phyloP scores from a whole-genome alignment of 1,284 basidiomycete species.

The Puccinia sorghi region DNA sequence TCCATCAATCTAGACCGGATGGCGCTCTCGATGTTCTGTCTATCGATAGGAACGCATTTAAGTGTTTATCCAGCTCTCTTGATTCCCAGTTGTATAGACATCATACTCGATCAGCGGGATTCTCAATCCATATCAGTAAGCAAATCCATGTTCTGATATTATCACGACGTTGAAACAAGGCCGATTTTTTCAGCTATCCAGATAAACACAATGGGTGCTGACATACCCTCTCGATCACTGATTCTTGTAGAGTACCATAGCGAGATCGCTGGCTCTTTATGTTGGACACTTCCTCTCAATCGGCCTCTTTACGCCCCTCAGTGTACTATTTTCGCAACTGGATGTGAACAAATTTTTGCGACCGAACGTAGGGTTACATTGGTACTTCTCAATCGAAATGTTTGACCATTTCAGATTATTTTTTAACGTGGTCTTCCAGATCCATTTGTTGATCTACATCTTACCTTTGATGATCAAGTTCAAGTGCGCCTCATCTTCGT shows the following conservation, averaged over 20 bases:
- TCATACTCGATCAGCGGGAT: neutral
- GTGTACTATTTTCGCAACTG: constrained; percentile 55
- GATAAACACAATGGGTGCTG: too few relatives aligned
- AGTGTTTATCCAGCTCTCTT: constrained; percentile 72
- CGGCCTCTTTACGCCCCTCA: constrained; percentile 56
- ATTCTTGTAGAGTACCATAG: constrained; percentile 58
- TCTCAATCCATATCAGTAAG: neutral
- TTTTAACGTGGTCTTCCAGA: constrained; percentile 91
- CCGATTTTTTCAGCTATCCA: too few relatives aligned
- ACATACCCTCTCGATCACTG: neutral
- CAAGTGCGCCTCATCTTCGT: constrained; percentile 62
- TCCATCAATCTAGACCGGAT: constrained; percentile 62
- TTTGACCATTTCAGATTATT: constrained; percentile 96
- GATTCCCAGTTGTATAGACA: constrained; percentile 58
- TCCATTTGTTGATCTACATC: constrained; percentile 81
- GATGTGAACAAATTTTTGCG: constrained; percentile 63
- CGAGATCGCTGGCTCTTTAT: constrained; percentile 32
- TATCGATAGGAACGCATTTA: constrained; percentile 71
- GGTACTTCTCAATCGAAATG: constrained; percentile 99
- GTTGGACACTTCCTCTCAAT: constrained; percentile 36
- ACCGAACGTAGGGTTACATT: constrained; percentile 91
- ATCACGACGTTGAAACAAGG: too few relatives aligned
- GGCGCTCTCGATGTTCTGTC: constrained; percentile 65
- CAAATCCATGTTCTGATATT: neutral
- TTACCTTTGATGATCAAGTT: constrained; percentile 84